Conservation (phyloP, 2,329 filamentous ascomycete genomes). For the Cladosporium sp. region DNA sequence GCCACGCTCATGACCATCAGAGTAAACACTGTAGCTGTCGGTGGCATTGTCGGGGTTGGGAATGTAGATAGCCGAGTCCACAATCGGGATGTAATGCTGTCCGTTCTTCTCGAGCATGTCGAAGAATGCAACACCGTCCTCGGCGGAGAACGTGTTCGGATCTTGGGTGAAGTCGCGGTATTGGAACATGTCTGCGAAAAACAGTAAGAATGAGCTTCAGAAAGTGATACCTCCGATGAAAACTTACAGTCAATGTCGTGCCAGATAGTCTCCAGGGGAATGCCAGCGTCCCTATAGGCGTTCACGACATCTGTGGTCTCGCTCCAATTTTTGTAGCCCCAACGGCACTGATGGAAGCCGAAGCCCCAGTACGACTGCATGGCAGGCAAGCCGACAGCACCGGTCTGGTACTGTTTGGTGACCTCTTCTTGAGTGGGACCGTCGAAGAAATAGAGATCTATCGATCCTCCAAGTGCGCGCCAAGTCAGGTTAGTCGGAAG, state of each 20-base stretch:
- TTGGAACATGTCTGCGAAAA: constrained; percentile 46
- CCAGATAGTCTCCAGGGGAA: constrained; percentile 51
- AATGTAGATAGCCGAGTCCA: constrained; percentile 62
- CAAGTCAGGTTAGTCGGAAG: constrained; percentile 60
- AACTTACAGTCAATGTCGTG: constrained; percentile 36
- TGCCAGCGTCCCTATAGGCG: constrained; percentile 48
- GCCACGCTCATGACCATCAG: constrained; percentile 27
- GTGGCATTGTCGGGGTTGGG: constrained; percentile 63
- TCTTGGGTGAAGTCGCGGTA: constrained; percentile 57
- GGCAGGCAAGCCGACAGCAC: constrained; percentile 60
- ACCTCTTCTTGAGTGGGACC: constrained; percentile 64
- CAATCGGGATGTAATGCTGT: constrained; percentile 56
- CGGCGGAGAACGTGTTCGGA: constrained; percentile 44
- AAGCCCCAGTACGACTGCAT: constrained; percentile 68
- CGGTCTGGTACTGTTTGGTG: constrained; percentile 63
- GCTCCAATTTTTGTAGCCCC: constrained; percentile 72
- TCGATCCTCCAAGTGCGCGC: constrained; percentile 66
- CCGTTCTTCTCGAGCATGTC: constrained; percentile 46
- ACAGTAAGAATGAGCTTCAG: not conserved
- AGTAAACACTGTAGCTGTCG: constrained; percentile 50
- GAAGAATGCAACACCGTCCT: constrained; percentile 47
- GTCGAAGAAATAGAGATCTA: constrained; percentile 74
- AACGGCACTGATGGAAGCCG: constrained; percentile 77
- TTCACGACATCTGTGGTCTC: constrained; percentile 54
- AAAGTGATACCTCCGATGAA: not conserved